Percentiles rank a stretch among this genome's conserved stretches.
phyloP scores from a whole-genome alignment of 2,329 filamentous ascomycete species.

The Capronia coronata region DNA sequence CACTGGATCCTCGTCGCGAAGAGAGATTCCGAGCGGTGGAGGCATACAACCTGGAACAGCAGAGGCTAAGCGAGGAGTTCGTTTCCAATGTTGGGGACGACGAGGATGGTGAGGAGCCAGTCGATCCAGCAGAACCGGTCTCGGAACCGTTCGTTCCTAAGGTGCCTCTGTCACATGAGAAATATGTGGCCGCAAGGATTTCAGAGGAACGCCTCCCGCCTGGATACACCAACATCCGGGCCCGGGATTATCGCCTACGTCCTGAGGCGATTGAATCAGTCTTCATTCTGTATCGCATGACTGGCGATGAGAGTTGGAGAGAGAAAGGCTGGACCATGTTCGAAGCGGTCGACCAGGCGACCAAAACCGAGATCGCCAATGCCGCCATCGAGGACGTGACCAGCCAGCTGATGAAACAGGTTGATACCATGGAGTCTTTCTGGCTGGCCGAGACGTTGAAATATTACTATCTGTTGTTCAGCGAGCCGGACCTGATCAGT shows the following conservation, averaged over 20 bases:
- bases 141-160: slow-evolving; percentile 18
- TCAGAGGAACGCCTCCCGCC: slow-evolving; percentile 40
- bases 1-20: slow-evolving; percentile 34
- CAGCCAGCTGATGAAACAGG: slow-evolving; percentile 37
- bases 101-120: slow-evolving; percentile 1
- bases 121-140: not conserved
- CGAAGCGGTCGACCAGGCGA: slow-evolving; percentile 54
- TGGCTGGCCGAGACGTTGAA: slow-evolving; percentile 54
- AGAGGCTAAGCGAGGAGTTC: slow-evolving; percentile 19
- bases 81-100: not conserved
- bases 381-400: slow-evolving; percentile 63
- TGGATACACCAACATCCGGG: slow-evolving; percentile 37
- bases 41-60: slow-evolving; percentile 24
- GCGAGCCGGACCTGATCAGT: slow-evolving; percentile 39
- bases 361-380: slow-evolving; percentile 56
- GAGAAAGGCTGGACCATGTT: slow-evolving; percentile 73
- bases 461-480: slow-evolving; percentile 45
- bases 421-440: slow-evolving; percentile 68
- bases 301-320: slow-evolving; percentile 58
- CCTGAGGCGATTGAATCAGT: slow-evolving; percentile 77
- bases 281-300: slow-evolving; percentile 70
- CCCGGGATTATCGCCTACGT: slow-evolving; percentile 38
- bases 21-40: slow-evolving; percentile 25
- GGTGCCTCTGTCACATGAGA: slow-evolving; percentile 35
- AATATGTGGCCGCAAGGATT: slow-evolving; percentile 37